Evolutionary conservation across 148 eudicot species (phyloP).

Genomic region (Talinum fruticosum): DNA sequence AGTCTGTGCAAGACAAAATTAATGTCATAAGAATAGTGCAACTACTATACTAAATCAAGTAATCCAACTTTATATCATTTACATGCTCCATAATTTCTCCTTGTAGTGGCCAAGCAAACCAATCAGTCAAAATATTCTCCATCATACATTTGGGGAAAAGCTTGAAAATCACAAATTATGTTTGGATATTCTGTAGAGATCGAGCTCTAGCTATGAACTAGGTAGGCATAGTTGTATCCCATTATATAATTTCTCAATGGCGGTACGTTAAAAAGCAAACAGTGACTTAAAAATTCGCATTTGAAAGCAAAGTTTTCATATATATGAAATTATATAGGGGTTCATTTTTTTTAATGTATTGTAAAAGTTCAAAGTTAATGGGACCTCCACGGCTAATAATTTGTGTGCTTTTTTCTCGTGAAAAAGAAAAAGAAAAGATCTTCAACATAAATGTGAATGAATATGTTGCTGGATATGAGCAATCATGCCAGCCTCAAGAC

Average conservation of each 20-base stretch:
- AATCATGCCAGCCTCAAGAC: background rate
- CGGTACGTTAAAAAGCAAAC: background rate
- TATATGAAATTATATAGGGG: background rate
- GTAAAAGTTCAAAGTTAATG: background rate
- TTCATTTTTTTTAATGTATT: background rate
- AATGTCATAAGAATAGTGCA: too few species aligned
- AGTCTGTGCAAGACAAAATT: too few species aligned
- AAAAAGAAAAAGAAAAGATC: background rate
- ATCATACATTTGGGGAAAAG: background rate
- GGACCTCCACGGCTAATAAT: constrained; percentile 5
- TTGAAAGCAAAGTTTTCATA: background rate
- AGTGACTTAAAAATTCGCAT: background rate
- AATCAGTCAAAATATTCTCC: background rate
- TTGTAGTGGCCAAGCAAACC: too few species aligned
- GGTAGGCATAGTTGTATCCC: constrained; percentile 3
- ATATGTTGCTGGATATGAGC: background rate
- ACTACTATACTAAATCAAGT: too few species aligned
- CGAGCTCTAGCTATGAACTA: background rate
- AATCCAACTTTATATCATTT: too few species aligned
- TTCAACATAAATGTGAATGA: background rate
- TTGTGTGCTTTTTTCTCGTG: background rate
- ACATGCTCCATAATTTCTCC: too few species aligned
- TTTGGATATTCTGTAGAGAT: background rate
- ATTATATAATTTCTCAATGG: background rate
- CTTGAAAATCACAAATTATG: background rate